Base-by-base conservation (phyloP, 345 rosid species). In the Ricinus communis region DNA sequence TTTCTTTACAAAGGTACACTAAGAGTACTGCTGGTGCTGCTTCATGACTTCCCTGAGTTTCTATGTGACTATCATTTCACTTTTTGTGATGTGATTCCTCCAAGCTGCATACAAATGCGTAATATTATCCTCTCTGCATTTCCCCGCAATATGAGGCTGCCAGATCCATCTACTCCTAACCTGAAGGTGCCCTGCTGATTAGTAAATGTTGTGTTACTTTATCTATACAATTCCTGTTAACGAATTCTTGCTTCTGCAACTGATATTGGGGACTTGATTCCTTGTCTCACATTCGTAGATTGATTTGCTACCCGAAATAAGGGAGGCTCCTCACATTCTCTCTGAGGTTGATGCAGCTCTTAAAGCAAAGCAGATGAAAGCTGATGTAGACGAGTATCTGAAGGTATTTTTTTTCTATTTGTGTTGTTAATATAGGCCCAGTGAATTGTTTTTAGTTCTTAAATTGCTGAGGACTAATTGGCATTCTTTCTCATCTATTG, bases 31-130 rank as follows among this genome's bases (percentile, higher is more conserved):
- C 86, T 95, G 73, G 99, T 95, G 80, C 88, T 95, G 8, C 96
- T 95, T 65, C 99, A 95, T 71, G 99, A 95, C 86, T 95, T 95
- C 73, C 98, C 99, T 0, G 99, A 95, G 82, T 95, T 95, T 78
- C 88, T 95, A 21, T 95, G 99, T 69, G 98, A 89, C 82, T 95
- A 87, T 85, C 98, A 95, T 86, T 90, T 95, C 81, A 88, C 93
- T 38, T 95, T 92, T 78, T 95, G 98, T 80, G 97, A 95, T 80
- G 96, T 95, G 82, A 92, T 95, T 78, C 99, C 99, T 74, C 91
- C 98, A 56, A 95, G 97, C 81, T 95, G 98, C 88, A 89, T 95
- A 75, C 99, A 95, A 78, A 90, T 95, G 97, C 94, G 99, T 36
- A 93, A 95, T 76, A 91, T 95, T 58, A 87, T 95, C 70, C 96